Evolutionary conservation across 2,329 filamentous ascomycete species (phyloP).

Genomic region (Colletotrichum lini): DNA sequence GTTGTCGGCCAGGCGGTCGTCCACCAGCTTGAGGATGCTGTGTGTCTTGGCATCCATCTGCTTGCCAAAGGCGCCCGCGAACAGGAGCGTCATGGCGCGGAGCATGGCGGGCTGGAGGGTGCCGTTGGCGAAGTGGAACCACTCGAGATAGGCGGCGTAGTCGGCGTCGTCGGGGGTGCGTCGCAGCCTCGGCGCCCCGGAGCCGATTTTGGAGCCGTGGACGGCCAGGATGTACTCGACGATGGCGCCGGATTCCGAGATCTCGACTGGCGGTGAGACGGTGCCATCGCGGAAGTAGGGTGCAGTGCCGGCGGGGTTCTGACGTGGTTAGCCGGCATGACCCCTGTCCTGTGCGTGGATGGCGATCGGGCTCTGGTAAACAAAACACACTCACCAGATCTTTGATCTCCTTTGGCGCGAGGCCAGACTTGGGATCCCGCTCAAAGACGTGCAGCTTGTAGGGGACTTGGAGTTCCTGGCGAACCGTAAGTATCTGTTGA

Average conservation of each 20-base stretch:
- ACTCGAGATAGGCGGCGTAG: constrained; percentile 75
- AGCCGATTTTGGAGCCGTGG: constrained; percentile 53
- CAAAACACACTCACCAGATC: constrained; percentile 20
- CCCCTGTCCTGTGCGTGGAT: no score
- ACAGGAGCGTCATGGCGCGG: constrained; percentile 51
- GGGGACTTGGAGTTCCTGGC: constrained; percentile 37
- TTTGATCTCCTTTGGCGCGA: constrained; percentile 34
- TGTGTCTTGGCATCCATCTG: constrained; percentile 16
- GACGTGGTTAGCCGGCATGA: constrained; percentile 3
- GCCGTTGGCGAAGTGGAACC: constrained; percentile 72
- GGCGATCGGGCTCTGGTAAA: not conserved
- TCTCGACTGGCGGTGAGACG: constrained; percentile 53
- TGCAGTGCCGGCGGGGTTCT: constrained; percentile 66
- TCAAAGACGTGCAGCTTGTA: constrained; percentile 39
- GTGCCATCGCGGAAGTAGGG: constrained; percentile 72
- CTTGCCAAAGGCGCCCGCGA: constrained; percentile 45
- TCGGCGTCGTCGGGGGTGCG: constrained; percentile 56
- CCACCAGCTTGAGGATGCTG: constrained; percentile 53
- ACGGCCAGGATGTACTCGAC: constrained; percentile 73
- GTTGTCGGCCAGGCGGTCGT: constrained; percentile 62
- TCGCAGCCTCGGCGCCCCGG: constrained; percentile 60
- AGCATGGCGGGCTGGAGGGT: constrained; percentile 58
- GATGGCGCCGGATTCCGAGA: constrained; percentile 73
- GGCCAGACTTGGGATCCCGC: constrained; percentile 30
- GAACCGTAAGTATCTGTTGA: not conserved